A percentile compares a stretch with the other conserved stretches of the same genome.
Conservation (phyloP, 2,329 filamentous ascomycete genomes). For the Ophiosphaerella narmari region DNA sequence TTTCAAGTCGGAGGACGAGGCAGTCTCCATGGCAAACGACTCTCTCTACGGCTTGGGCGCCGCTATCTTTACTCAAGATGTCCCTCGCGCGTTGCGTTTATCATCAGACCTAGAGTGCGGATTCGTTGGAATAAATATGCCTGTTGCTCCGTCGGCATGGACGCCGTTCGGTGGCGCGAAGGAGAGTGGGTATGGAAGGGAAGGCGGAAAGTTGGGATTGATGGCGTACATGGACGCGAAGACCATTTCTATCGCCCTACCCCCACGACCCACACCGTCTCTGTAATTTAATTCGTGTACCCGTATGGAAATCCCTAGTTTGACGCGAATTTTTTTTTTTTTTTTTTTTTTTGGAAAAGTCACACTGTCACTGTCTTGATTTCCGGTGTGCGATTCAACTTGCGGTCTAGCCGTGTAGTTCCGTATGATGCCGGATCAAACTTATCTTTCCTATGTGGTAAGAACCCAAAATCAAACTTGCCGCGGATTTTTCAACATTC, state of each 20-base stretch:
- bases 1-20: constrained; percentile 21
- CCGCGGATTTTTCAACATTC: too few relatives aligned
- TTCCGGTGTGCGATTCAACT: too few relatives aligned
- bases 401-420: too few relatives aligned
- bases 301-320: not conserved
- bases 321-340: too few relatives aligned
- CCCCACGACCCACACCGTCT: not conserved
- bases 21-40: constrained; percentile 1
- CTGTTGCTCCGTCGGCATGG: not conserved
- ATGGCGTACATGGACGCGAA: constrained; percentile 20
- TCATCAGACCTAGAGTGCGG: constrained; percentile 14
- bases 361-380: too few relatives aligned
- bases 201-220: constrained; percentile 15
- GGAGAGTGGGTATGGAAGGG: constrained; percentile 18
- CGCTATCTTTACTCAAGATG: not conserved
- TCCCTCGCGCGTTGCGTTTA: constrained; percentile 3
- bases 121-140: constrained; percentile 17
- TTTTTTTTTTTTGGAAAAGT: too few relatives aligned
- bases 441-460: too few relatives aligned
- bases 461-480: too few relatives aligned
- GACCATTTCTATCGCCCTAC: constrained; percentile 12
- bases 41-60: constrained; percentile 1
- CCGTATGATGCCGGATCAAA: too few relatives aligned
- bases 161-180: constrained; percentile 29
- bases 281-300: not conserved